A percentile compares a stretch with the other conserved stretches of the same genome.
Conservation (phyloP, 805 yeast species). For the Ogataea glucozyma region DNA sequence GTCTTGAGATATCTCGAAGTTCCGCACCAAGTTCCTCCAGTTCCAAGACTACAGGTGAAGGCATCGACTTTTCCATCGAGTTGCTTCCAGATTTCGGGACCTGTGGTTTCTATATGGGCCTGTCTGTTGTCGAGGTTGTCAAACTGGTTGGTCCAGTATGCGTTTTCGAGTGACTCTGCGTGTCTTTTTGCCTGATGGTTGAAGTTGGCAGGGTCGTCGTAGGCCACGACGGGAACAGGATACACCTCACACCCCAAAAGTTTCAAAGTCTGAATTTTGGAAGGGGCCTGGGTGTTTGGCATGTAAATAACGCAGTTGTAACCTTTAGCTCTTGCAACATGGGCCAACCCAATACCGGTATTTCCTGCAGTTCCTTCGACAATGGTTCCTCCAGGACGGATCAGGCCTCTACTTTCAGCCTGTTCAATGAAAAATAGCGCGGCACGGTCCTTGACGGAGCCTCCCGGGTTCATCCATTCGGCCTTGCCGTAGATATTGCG, state of each 20-base stretch:
- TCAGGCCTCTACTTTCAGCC: conserved; percentile 68
- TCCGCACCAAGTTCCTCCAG: conserved; percentile 93
- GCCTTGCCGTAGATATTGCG: conserved; percentile 86
- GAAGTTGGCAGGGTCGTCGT: conserved; percentile 77
- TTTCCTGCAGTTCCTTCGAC: conserved; percentile 96
- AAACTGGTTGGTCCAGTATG: conserved; percentile 92
- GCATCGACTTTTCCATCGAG: conserved; percentile 76
- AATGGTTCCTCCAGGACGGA: conserved; percentile 78
- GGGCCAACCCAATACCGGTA: conserved; percentile 92
- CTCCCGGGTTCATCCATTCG: conserved; percentile 92
- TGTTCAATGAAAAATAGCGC: conserved; percentile 75
- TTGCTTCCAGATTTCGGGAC: conserved; percentile 91
- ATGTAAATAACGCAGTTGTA: conserved; percentile 84
- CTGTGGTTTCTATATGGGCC: conserved; percentile 87
- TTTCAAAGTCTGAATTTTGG: conserved; percentile 72
- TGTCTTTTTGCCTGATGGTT: conserved; percentile 86
- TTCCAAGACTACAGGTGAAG: conserved; percentile 88
- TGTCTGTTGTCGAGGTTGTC: conserved; percentile 86
- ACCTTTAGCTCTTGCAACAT: conserved; percentile 76
- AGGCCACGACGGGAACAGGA: conserved; percentile 88
- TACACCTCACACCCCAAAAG: conserved; percentile 82
- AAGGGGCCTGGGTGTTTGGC: conserved; percentile 87
- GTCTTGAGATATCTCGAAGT: conserved; percentile 75
- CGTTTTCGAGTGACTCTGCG: conserved; percentile 73
- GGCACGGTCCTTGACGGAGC: conserved; percentile 89